Base-by-base conservation (phyloP, 163 green algal genomes). In the Scenedesmus sp. region DNA sequence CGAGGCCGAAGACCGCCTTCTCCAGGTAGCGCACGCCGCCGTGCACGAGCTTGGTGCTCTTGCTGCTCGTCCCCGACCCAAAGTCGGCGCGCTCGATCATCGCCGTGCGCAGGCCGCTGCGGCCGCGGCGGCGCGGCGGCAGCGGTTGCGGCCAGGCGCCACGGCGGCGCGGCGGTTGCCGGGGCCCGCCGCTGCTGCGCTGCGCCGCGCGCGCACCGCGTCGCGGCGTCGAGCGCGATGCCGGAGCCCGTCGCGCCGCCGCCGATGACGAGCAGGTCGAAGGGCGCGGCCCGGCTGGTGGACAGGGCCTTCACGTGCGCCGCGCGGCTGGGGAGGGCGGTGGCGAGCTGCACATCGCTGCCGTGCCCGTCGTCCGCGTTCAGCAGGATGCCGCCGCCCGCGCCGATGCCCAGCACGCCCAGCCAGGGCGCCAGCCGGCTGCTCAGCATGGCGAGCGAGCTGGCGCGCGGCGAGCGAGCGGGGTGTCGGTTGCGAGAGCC, bases 1-100 rank as follows among this genome's bases (percentile, higher is more conserved):
- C 93, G 6, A 96, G 77, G 69, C 96, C 90, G 63, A 94, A 95
- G 26, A 97, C 85, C 0, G 95, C 96, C 86, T 99, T 99, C 74
- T 85, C 95, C 58, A 99, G 86, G 89, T 99, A 99, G 20, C 96
- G 85, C 33, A 99, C 96, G 9, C 96, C 96, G 20, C 96, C 96
- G 85, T 99, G 96, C 70, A 97, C 89, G 34, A 97, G 86, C 84
- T 99, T 99, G 39, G 96, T 99, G 31, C 90, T 97, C 20, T 95
- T 91, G 24, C 87, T 96, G 48, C 85, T 95, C 15, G 96, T 99
- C 24, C 96, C 96, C 2, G 87, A 86, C 9, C 77, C 94, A 85
- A 98, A 99, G 81, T 99, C 96, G 48, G 97, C 95, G 1, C 90
- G 85, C 81, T 99, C 95, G 17, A 98, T 86, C 63, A 97, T 66